Conservation (phyloP, 768 basidiomycete genomes). For the Pleurotus pulmonarius region DNA sequence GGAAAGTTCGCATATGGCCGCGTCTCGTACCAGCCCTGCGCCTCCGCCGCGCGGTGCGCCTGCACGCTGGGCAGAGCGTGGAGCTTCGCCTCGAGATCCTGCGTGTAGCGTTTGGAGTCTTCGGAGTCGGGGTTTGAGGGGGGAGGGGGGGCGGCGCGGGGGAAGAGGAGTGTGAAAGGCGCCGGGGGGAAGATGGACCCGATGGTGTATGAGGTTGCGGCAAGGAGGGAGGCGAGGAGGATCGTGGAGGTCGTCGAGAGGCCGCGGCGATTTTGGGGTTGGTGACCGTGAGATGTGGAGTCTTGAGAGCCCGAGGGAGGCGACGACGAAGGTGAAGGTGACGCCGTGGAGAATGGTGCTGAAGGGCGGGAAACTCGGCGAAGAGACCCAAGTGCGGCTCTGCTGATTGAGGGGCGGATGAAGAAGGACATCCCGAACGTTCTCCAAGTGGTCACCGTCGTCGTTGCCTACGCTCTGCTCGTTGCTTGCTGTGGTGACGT, state of each 20-base stretch:
- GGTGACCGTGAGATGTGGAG: too few relatives aligned
- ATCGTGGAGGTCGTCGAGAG: slow-evolving; percentile 13
- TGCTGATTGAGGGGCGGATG: too few relatives aligned
- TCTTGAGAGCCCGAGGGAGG: too few relatives aligned
- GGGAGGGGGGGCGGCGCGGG: slow-evolving; percentile 73
- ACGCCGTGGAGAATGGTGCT: too few relatives aligned
- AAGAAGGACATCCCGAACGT: too few relatives aligned
- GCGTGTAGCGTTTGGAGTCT: slow-evolving; percentile 54
- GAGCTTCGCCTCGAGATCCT: slow-evolving; percentile 61
- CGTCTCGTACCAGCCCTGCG: slow-evolving; percentile 60
- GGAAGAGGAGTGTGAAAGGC: slow-evolving; percentile 65
- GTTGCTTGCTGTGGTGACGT: too few relatives aligned
- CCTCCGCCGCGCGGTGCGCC: slow-evolving; percentile 42
- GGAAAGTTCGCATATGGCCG: slow-evolving; percentile 72
- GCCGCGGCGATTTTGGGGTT: too few relatives aligned
- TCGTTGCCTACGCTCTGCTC: too few relatives aligned
- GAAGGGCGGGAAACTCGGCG: too few relatives aligned
- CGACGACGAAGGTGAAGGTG: too few relatives aligned
- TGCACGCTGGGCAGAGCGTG: slow-evolving; percentile 61
- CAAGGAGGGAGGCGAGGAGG: slow-evolving; percentile 26
- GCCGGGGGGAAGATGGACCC: slow-evolving; percentile 74
- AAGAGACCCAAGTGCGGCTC: too few relatives aligned
- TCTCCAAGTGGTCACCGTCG: too few relatives aligned
- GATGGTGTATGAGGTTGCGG: slow-evolving; percentile 39
- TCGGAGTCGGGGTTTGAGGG: slow-evolving; percentile 47